Evolutionary conservation across 2,329 filamentous ascomycete species (phyloP).

Genomic region (Neoscytalidium dimidiatum): DNA sequence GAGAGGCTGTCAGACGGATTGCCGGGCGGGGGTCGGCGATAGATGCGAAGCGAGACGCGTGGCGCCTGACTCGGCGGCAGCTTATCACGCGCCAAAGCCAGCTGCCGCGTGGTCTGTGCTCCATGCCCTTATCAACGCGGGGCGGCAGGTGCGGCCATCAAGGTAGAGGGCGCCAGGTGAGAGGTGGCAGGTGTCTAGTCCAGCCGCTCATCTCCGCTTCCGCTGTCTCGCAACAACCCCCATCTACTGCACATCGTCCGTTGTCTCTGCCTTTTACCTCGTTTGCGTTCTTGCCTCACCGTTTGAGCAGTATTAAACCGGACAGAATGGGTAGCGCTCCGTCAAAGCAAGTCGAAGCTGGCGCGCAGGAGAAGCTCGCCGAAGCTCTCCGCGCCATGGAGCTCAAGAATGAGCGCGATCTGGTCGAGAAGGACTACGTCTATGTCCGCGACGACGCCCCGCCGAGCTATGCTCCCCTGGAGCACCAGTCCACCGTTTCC

Average conservation of each 20-base stretch:
- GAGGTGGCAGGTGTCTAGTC: not conserved
- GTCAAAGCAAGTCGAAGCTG: slow-evolving; percentile 35
- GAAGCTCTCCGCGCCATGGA: slow-evolving; percentile 48
- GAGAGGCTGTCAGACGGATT: no score
- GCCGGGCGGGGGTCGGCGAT: no score
- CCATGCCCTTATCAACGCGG: not conserved
- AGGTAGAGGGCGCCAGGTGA: not conserved
- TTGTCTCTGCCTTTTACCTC: not conserved
- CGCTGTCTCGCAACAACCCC: not conserved
- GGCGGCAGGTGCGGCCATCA: slow-evolving; percentile 9
- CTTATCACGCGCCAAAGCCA: slow-evolving; percentile 11
- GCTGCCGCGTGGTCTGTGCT: not conserved
- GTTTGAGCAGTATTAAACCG: not conserved
- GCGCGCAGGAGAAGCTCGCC: slow-evolving; percentile 41
- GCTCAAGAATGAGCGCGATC: slow-evolving; percentile 42
- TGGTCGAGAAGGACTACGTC: slow-evolving; percentile 54
- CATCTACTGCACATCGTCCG: not conserved
- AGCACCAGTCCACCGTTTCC: slow-evolving; percentile 45
- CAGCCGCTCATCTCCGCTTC: not conserved
- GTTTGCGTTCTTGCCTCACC: not conserved
- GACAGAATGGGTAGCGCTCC: slow-evolving; percentile 35
- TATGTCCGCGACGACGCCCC: slow-evolving; percentile 51
- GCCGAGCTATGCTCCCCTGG: slow-evolving; percentile 31
- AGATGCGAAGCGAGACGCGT: no score
- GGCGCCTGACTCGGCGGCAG: not conserved